Percentiles rank a stretch among this genome's conserved stretches.
Conservation (phyloP, 176 grass and related monocot genomes). For the Triticum dicoccoides region DNA sequence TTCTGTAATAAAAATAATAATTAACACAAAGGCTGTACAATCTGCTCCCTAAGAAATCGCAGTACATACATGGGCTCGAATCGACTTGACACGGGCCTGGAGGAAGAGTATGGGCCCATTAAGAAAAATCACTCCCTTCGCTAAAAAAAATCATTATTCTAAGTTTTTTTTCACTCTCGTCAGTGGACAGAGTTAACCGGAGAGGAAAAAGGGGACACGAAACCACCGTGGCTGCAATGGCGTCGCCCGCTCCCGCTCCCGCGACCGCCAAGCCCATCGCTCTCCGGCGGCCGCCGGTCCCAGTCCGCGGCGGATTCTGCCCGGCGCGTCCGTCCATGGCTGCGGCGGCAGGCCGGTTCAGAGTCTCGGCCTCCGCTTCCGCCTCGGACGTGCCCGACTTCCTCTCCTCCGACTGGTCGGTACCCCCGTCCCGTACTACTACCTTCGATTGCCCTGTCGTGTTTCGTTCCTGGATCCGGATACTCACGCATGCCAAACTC, state of each 20-base stretch:
- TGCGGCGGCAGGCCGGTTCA: slow-evolving; percentile 12
- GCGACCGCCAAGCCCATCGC: slow-evolving; percentile 18
- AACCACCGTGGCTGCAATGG: slow-evolving; percentile 17
- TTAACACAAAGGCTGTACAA: too few relatives aligned
- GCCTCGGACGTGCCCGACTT: slow-evolving; percentile 79
- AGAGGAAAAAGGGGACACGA: background rate
- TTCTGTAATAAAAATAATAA: too few relatives aligned
- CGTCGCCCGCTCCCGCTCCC: slow-evolving; percentile 28
- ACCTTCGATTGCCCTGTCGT: background rate
- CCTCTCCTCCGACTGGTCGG: slow-evolving; percentile 80
- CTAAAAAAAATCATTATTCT: too few relatives aligned
- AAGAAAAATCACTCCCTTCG: background rate
- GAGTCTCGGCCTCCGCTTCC: slow-evolving; percentile 29
- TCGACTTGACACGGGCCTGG: background rate
- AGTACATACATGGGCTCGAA: too few relatives aligned
- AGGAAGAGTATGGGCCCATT: background rate
- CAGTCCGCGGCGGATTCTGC: background rate
- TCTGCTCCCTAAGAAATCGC: too few relatives aligned
- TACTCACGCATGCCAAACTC: background rate
- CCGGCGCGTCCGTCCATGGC: background rate
- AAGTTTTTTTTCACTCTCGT: background rate
- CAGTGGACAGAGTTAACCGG: slow-evolving; percentile 11
- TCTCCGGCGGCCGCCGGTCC: background rate
- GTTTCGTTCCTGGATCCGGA: background rate
- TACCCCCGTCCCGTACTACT: background rate